Conservation (phyloP, 257 asterid genomes). For the Fraxinus quadrangulata region DNA sequence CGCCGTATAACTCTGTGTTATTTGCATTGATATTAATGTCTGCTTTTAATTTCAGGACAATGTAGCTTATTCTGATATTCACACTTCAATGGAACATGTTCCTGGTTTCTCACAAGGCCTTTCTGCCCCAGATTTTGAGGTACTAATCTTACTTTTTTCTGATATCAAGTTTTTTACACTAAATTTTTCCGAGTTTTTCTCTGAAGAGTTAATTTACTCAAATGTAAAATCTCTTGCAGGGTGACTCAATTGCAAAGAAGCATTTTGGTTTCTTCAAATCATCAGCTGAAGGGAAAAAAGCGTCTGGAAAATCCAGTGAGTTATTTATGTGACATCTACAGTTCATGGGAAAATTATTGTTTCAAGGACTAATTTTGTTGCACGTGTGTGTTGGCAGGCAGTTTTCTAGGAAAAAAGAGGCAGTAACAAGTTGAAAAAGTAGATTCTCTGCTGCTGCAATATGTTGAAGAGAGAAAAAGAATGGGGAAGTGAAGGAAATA, state of each 20-base stretch:
- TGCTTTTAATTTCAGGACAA: constrained; percentile 44
- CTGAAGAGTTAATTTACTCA: background rate
- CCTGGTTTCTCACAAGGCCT: constrained; percentile 40
- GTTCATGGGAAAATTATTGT: background rate
- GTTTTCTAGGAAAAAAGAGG: constrained; percentile 61
- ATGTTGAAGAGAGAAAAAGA: constrained; percentile 36
- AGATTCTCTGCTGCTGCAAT: constrained; percentile 33
- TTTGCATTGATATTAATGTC: background rate
- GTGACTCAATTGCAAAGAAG: constrained; percentile 52
- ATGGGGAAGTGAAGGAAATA: constrained; percentile 31
- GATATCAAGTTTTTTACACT: background rate
- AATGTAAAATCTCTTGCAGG: constrained; percentile 5
- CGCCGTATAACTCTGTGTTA: background rate
- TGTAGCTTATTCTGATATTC: constrained; percentile 39
- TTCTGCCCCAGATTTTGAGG: constrained; percentile 59
- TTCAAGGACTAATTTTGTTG: background rate
- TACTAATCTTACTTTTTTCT: constrained; percentile 17
- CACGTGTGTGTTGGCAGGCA: constrained; percentile 39
- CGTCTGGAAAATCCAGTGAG: constrained; percentile 39
- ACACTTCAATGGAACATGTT: constrained; percentile 36
- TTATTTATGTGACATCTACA: background rate
- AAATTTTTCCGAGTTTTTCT: background rate
- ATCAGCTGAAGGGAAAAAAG: constrained; percentile 40
- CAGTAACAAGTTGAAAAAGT: constrained; percentile 37
- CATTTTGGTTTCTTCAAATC: constrained; percentile 60